Base-by-base conservation (phyloP, 1,284 basidiomycete genomes). In the Termitomyces sp. region DNA sequence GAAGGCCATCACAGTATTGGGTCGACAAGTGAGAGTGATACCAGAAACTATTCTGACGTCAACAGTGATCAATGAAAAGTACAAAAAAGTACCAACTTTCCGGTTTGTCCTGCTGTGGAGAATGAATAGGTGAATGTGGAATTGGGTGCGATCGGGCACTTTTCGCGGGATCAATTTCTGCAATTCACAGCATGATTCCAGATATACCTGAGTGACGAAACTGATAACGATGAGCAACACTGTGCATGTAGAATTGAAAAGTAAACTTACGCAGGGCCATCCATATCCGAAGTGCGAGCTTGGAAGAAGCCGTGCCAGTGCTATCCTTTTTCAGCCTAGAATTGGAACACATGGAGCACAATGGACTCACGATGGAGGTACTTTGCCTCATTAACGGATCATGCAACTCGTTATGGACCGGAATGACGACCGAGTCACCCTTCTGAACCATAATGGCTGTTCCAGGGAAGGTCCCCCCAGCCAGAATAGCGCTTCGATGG, bases 301-400 rank as follows among this genome's bases (percentile, higher is more conserved):
- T 74, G 72, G 55, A 69, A 68, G 40, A 77, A 61, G 10, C 74
- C 74, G 50, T 77, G 75, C 74, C 75, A 77, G 53, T 77, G 75
- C 74, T 76, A 52, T 19, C 30, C 5, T 18, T 5, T 34, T 33
- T 42, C n/a, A 46, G 45, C 24, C 21, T 37, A n/a, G 4, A 33
- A 24, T 28, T 30, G 9, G 9, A 26, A 10, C 11, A 50, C 14
- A 46, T 30, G 18, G 3, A 18, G 16, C 16, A 5, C 24, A n/a
- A 37, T 41, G 26, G 41, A 52, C 61, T 54, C 41, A 63, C 64
- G 34, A 65, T 60, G 8, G 57, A 61, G 13, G 62, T 64, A 45
- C 58, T 60, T 46, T 53, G 54, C 14, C 56, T 52, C 65, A 67
- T 65, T 6, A 54, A 50, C 1, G 57, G 54, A 34, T 64, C 58